Evolutionary conservation across 2,329 filamentous ascomycete species (phyloP).

Genomic region (Sporothrix brunneoviolacea): DNA sequence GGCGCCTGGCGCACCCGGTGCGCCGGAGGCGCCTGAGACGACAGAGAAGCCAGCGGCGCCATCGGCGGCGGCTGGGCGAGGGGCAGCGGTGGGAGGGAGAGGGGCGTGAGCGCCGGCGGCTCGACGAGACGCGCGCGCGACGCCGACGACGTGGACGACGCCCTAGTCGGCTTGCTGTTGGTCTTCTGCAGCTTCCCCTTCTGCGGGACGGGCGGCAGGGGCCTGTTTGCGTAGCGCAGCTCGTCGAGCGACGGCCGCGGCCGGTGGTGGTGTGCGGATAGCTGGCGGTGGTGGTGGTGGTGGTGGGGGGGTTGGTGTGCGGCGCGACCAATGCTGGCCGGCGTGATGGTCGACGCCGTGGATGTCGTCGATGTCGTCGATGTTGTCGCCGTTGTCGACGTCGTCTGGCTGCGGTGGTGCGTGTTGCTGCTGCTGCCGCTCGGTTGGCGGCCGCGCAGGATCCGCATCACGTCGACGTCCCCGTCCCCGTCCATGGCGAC

Average conservation of each 20-base stretch:
- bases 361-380: constrained; percentile 3
- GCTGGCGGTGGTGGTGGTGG: background rate
- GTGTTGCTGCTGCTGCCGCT: background rate
- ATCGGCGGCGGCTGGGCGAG: constrained; percentile 5
- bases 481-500: too few species aligned
- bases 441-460: too few species aligned
- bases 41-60: constrained; percentile 5
- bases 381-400: background rate
- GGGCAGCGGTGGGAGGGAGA: background rate
- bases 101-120: background rate
- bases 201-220: background rate
- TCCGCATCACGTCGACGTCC: too few species aligned
- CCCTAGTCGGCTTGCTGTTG: too few species aligned
- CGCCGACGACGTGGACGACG: constrained; percentile 1
- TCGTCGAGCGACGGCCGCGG: constrained; percentile 4
- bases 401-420: constrained; percentile 5
- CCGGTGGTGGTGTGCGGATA: background rate
- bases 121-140: background rate
- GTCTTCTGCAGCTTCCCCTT: background rate
- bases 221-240: constrained; percentile 3
- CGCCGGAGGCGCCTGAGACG: too few species aligned
- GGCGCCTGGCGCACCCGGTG: too few species aligned
- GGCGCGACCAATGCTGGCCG: background rate
- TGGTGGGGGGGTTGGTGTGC: background rate
- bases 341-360: constrained; percentile 4